Evolutionary conservation across 768 basidiomycete genomes (phyloP).

Genomic region (Trametes maxima): DNA sequence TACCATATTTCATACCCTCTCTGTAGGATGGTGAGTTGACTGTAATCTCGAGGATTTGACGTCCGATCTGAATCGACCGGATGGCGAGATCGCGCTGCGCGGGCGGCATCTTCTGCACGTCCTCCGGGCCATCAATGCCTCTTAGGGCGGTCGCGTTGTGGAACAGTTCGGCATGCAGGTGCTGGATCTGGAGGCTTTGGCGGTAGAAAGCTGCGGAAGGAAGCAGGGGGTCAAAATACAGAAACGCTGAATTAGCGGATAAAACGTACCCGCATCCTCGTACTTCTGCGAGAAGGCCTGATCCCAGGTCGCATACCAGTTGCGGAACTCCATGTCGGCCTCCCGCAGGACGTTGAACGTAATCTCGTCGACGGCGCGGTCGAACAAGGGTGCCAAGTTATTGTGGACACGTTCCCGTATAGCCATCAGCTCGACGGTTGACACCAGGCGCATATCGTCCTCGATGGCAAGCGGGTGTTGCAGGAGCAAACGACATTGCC

Average conservation of each 20-base stretch:
- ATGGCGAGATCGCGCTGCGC: constrained; percentile 80
- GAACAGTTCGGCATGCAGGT: constrained; percentile 82
- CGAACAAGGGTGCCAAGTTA: constrained; percentile 70
- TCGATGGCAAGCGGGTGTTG: constrained; percentile 88
- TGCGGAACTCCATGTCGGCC: constrained; percentile 76
- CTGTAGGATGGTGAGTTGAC: constrained; percentile 82
- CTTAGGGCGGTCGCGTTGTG: constrained; percentile 83
- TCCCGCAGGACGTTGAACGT: constrained; percentile 72
- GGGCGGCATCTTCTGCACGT: constrained; percentile 80
- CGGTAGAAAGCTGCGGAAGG: constrained; percentile 71
- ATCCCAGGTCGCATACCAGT: constrained; percentile 85
- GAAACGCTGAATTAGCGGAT: neutral
- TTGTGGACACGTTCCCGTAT: constrained; percentile 87
- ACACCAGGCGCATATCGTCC: constrained; percentile 93
- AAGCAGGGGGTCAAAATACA: constrained; percentile 6
- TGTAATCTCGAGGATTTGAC: constrained; percentile 81
- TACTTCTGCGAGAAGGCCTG: constrained; percentile 79
- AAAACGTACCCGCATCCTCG: constrained; percentile 69
- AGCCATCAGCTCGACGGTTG: constrained; percentile 90
- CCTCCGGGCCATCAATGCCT: constrained; percentile 83
- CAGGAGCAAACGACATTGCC: constrained; percentile 74
- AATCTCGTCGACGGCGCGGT: constrained; percentile 72
- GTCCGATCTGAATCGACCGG: constrained; percentile 81
- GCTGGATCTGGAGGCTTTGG: constrained; percentile 85
- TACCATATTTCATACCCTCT: constrained; percentile 91